Conservation (phyloP, 2,329 filamentous ascomycete genomes). For the Shiraia bambusicola region DNA sequence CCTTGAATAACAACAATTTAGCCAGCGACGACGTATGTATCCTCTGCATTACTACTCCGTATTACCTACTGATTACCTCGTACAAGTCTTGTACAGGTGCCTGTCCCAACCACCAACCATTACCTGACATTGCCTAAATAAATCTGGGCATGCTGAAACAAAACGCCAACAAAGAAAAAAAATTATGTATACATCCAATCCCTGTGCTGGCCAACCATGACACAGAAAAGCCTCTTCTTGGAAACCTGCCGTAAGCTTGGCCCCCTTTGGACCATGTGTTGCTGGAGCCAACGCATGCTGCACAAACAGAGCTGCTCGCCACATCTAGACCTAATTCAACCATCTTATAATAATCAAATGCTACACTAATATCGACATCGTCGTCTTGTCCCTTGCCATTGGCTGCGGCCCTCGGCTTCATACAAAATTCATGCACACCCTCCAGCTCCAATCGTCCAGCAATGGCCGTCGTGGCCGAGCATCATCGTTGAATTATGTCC, state of each 20-base stretch:
- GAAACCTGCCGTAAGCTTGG: conserved; percentile 1
- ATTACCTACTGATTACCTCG: no score
- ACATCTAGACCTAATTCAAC: conserved; percentile 5
- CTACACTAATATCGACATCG: not conserved
- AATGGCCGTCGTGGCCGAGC: no score
- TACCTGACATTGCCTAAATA: conserved; percentile 3
- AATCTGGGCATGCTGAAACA: conserved; percentile 8
- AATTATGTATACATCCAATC: no score
- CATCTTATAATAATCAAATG: conserved; percentile 1
- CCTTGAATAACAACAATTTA: not conserved
- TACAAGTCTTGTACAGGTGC: no score
- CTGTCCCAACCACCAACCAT: not conserved
- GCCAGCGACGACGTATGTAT: not conserved
- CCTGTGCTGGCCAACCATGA: conserved; percentile 3
- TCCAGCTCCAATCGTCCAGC: no score
- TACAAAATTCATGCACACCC: no score
- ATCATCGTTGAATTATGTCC: no score
- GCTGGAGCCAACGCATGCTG: conserved; percentile 16
- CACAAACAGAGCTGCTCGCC: not conserved
- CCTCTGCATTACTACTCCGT: no score
- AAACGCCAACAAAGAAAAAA: not conserved
- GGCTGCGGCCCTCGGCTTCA: no score
- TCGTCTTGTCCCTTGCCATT: no score
- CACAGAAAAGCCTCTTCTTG: not conserved
- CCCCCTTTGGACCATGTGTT: conserved; percentile 4